A percentile compares a stretch with the other conserved stretches of the same genome.
These are phyloP conservation scores for Trichophyton benhamiae DNA, from an alignment of 2,329 filamentous ascomycete species.

Conservation along the genomic window DNA sequence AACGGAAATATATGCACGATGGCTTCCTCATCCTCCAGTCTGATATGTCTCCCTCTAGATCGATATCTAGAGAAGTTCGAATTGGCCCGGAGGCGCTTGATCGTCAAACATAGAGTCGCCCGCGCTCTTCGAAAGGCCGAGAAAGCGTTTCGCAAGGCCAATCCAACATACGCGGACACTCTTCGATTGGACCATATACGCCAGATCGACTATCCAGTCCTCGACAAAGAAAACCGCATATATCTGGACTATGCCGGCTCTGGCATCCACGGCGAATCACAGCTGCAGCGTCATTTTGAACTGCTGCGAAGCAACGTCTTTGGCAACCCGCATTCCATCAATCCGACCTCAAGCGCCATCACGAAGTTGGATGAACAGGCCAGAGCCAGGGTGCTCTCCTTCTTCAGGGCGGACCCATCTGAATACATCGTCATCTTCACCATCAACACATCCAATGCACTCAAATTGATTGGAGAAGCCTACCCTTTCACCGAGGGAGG, in stretches of 20 bases:
- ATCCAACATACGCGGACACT: conserved; percentile 8
- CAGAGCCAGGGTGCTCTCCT: conserved; percentile 41
- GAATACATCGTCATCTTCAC: conserved; percentile 52
- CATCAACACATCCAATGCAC: conserved; percentile 48
- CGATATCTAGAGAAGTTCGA: neutral
- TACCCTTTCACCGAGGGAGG: conserved; percentile 18
- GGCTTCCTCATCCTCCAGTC: neutral
- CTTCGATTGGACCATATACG: conserved; percentile 8
- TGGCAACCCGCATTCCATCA: conserved; percentile 52
- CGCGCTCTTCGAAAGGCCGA: conserved; percentile 5
- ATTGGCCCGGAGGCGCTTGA: neutral
- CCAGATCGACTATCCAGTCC: conserved; percentile 5
- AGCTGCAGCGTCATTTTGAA: conserved; percentile 10
- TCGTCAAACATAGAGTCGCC: neutral
- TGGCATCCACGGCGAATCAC: conserved; percentile 10
- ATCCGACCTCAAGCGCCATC: conserved; percentile 42
- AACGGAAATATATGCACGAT: neutral
- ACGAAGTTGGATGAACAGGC: conserved; percentile 41
- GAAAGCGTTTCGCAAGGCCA: conserved; percentile 6
- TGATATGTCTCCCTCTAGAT: neutral
- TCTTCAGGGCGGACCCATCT: conserved; percentile 47
- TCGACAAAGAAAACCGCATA: conserved; percentile 8
- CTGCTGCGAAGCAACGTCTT: conserved; percentile 39
- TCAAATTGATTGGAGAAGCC: conserved; percentile 44
- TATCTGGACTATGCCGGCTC: conserved; percentile 11